Conservation (phyloP, 2,329 filamentous ascomycete genomes). For the Passalora sequoiae region DNA sequence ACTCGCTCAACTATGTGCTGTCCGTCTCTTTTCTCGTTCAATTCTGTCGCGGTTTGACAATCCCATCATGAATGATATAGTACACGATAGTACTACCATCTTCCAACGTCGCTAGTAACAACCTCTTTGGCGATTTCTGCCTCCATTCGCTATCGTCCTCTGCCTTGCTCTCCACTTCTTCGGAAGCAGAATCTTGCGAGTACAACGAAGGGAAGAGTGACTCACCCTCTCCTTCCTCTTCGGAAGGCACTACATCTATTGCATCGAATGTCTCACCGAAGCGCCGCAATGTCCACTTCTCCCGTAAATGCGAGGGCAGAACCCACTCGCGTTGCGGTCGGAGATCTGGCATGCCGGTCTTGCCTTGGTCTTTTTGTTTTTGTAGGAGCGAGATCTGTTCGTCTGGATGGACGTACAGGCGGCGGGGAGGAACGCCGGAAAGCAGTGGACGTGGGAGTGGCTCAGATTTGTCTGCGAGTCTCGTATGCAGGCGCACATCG, state of each 20-base stretch:
- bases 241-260: slow-evolving; percentile 38
- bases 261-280: slow-evolving; percentile 67
- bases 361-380: slow-evolving; percentile 39
- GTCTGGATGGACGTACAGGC: slow-evolving; percentile 74
- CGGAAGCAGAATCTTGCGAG: slow-evolving; percentile 5
- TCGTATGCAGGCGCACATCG: slow-evolving; percentile 41
- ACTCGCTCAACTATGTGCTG: too few relatives aligned
- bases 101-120: slow-evolving; percentile 69
- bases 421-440: slow-evolving; percentile 65
- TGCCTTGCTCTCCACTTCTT: slow-evolving; percentile 22
- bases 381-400: slow-evolving; percentile 71
- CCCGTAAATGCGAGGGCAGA: slow-evolving; percentile 64
- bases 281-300: slow-evolving; percentile 63
- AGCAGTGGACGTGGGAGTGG: slow-evolving; percentile 59
- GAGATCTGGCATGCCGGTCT: slow-evolving; percentile 28
- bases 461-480: slow-evolving; percentile 19
- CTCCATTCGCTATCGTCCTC: slow-evolving; percentile 37
- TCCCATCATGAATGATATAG: slow-evolving; percentile 79
- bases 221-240: slow-evolving; percentile 27
- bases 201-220: slow-evolving; percentile 15
- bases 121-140: slow-evolving; percentile 51
- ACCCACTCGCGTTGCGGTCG: slow-evolving; percentile 65
- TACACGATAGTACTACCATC: slow-evolving; percentile 80
- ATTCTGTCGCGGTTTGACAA: slow-evolving; percentile 80
- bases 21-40: slow-evolving; percentile 38